Evolutionary conservation across 2,329 filamentous ascomycete genomes (phyloP).

Genomic region (Hypoxylon sp.): DNA sequence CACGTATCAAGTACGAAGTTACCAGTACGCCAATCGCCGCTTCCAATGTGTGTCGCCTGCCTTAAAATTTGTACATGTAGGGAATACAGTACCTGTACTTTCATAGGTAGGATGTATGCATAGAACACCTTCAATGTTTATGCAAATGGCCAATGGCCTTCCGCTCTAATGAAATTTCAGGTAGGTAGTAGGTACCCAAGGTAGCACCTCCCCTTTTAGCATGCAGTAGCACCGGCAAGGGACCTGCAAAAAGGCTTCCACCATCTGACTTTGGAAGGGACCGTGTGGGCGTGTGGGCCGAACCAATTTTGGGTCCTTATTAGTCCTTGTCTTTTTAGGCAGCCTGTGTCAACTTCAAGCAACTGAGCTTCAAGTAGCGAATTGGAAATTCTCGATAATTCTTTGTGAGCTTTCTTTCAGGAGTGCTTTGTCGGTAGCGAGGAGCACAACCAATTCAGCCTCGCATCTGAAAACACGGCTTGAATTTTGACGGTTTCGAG

Average conservation of each 20-base stretch:
- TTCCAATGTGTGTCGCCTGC: not conserved
- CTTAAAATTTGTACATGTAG: slow-evolving; percentile 16
- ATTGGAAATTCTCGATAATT: slow-evolving; percentile 29
- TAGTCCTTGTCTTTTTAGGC: slow-evolving; percentile 14
- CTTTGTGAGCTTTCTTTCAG: slow-evolving; percentile 9
- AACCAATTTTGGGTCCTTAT: slow-evolving; percentile 27
- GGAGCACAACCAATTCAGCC: slow-evolving; percentile 1
- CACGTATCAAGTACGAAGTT: slow-evolving; percentile 21
- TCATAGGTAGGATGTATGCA: slow-evolving; percentile 9
- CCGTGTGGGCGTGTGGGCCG: slow-evolving; percentile 36
- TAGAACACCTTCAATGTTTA: not conserved
- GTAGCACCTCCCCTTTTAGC: slow-evolving; percentile 35
- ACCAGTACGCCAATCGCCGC: not conserved
- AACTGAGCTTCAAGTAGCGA: slow-evolving; percentile 7
- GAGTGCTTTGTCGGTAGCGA: slow-evolving; percentile 14
- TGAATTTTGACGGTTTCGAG: slow-evolving; percentile 13
- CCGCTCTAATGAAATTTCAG: slow-evolving; percentile 35
- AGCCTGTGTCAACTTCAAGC: slow-evolving; percentile 9
- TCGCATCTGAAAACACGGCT: slow-evolving; percentile 1
- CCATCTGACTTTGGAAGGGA: slow-evolving; percentile 34
- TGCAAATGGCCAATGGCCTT: slow-evolving; percentile 29
- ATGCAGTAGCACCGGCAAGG: slow-evolving; percentile 34
- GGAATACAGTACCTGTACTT: slow-evolving; percentile 14
- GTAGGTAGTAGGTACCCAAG: slow-evolving; percentile 29
- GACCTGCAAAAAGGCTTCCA: slow-evolving; percentile 34